These are phyloP conservation scores for Colletotrichum camelliae DNA, from an alignment of 2,329 filamentous ascomycete species.

Conservation along the genomic window DNA sequence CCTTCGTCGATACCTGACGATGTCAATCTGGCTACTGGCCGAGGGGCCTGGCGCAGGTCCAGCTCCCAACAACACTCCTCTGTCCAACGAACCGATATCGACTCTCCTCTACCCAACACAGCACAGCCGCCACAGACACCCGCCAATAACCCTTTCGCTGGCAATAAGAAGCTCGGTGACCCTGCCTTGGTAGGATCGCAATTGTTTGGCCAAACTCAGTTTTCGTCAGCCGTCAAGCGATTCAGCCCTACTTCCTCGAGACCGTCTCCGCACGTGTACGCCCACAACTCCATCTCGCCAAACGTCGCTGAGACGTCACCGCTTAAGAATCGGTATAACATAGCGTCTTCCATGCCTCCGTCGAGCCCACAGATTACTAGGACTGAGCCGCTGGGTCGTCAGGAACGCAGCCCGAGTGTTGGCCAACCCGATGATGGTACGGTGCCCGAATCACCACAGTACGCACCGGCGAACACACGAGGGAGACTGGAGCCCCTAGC, in stretches of 20 bases:
- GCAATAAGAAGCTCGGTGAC: conserved; percentile 34
- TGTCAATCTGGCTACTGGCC: conserved; percentile 41
- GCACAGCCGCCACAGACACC: conserved; percentile 53
- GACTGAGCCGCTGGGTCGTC: conserved; percentile 2
- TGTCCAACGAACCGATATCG: background rate
- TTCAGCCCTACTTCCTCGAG: conserved; percentile 63
- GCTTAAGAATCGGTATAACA: conserved; percentile 52
- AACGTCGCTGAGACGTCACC: conserved; percentile 53
- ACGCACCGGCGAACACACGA: background rate
- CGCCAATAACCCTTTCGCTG: conserved; percentile 54
- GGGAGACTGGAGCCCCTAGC: conserved; percentile 35
- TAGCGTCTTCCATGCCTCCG: conserved; percentile 48
- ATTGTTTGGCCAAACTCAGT: conserved; percentile 61
- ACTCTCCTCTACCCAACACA: conserved; percentile 35
- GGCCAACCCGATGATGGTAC: conserved; percentile 32
- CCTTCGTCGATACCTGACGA: conserved; percentile 29
- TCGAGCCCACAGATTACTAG: conserved; percentile 45
- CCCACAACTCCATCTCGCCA: conserved; percentile 49
- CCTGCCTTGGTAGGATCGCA: conserved; percentile 49
- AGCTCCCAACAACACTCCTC: conserved; percentile 38
- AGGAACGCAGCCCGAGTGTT: conserved; percentile 29
- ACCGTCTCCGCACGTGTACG: conserved; percentile 56
- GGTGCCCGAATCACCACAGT: conserved; percentile 41
- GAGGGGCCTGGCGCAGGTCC: conserved; percentile 42
- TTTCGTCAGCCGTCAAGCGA: conserved; percentile 55